A percentile compares a stretch with the other conserved stretches of the same genome.
These are phyloP conservation scores for Oligophagozyma castellii DNA, from an alignment of 1,139 yeast species.

Conservation along the genomic window DNA sequence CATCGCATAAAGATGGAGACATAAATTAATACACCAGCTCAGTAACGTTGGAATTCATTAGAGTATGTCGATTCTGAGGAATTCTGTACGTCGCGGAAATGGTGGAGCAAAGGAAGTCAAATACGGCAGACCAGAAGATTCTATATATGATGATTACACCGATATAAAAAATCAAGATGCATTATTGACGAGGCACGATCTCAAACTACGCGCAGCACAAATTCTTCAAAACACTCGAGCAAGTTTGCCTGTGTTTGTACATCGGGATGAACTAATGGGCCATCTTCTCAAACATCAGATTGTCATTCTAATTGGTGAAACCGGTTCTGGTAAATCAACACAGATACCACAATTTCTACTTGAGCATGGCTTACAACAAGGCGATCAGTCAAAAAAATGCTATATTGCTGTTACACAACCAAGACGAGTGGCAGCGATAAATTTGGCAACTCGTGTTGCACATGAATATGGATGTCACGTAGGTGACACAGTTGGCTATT, in stretches of 20 bases:
- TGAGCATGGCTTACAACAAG: constrained; percentile 18
- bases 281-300: constrained; percentile 48
- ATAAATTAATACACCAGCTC: no score
- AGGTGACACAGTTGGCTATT: constrained; percentile 85
- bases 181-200: constrained; percentile 5
- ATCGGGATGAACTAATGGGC: constrained; percentile 47
- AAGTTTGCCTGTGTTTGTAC: constrained; percentile 63
- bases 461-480: constrained; percentile 69
- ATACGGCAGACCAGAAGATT: constrained; percentile 6
- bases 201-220: constrained; percentile 32
- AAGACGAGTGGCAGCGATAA: constrained; percentile 93
- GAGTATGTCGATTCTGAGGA: no score
- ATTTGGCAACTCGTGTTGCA: constrained; percentile 83
- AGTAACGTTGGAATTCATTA: no score
- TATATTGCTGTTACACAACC: constrained; percentile 91
- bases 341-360: constrained; percentile 88
- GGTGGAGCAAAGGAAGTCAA: neutral
- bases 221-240: constrained; percentile 41
- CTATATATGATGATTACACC: constrained; percentile 11
- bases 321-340: constrained; percentile 97
- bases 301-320: constrained; percentile 81
- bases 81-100: no score
- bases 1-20: no score
- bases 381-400: constrained; percentile 24
- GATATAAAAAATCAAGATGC: constrained; percentile 6